Base-by-base conservation (phyloP, 2,329 filamentous ascomycete species). In the Dactylella cylindrospora region DNA sequence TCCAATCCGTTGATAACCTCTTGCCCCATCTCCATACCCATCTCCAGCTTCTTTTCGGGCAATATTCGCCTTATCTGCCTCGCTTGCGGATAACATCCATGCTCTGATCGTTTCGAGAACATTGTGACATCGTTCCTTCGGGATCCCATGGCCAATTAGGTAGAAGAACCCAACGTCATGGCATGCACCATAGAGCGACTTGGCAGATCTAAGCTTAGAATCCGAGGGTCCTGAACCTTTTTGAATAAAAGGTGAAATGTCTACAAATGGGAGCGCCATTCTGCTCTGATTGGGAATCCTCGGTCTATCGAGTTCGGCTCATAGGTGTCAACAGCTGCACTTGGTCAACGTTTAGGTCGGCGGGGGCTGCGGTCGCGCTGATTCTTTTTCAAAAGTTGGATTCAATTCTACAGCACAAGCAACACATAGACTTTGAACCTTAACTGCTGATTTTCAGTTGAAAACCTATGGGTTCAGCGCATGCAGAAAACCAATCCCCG, bases 161-260 rank as follows among this genome's bases (percentile, higher is more conserved):
- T 70, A 70, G 61, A 70, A 69, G 57, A 70, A 70, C 1, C 68
- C 68, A 29, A 67, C 53, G 17, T 68, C 65, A 29, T 59, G 62
- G 22, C 68, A 69, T 12, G 68, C 68, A 10, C 43, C 3, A 67
- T 76, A 72, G 13, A 78, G 70, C 3, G 74, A 72, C 59, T 74
- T 70, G 25, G 72, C 70, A 5, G 64, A 46, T 2, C 72, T 68
- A 8, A 69, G 72, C 39, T 68, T 64, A 3, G 13, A 33, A 4
- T 36, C 2, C 2, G 57, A 55, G 5, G 43, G 32, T 1, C 49
- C 39, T 5, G 49, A 41, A 31, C 43, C 43, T 35, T 47, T 47
- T 19, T 25, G 8, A 3, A 64, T 41, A 23, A 54, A 64, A 5
- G 57, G 49, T n/a, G 50, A 55, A 17, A 64, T 36, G 43, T 64